A percentile compares a stretch with the other conserved stretches of the same genome.
phyloP scores from a whole-genome alignment of 768 basidiomycete genomes.

The Panus rudis region DNA sequence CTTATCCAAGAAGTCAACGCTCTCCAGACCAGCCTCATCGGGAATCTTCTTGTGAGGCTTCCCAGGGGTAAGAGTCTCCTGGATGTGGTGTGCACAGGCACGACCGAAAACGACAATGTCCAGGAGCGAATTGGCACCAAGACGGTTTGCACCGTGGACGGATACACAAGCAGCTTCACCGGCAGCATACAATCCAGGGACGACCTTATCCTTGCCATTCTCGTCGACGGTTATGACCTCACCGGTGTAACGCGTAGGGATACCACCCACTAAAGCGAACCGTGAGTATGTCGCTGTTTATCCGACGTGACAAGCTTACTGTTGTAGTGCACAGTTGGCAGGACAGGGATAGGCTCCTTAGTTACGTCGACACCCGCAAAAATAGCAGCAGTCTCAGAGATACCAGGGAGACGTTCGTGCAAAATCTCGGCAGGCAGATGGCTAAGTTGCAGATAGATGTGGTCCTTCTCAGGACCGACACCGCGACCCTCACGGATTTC shows the following conservation, averaged over 20 bases:
- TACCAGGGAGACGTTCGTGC: conserved; percentile 95
- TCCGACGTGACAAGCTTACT: conserved; percentile 46
- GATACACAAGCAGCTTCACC: conserved; percentile 99
- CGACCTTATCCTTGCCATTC: conserved; percentile 87
- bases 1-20: conserved; percentile 84
- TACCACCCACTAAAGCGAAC: conserved; percentile 81
- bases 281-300: conserved; percentile 9
- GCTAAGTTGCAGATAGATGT: conserved; percentile 93
- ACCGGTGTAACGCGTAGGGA: conserved; percentile 97
- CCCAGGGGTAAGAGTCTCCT: conserved; percentile 82
- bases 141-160: conserved; percentile 98
- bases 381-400: conserved; percentile 98
- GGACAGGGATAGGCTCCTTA: conserved; percentile 97
- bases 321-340: conserved; percentile 98
- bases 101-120: conserved; percentile 99
- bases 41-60: conserved; percentile 86
- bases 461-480: conserved; percentile 97
- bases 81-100: conserved; percentile 98
- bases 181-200: conserved; percentile 96
- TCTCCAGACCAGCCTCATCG: conserved; percentile 77
- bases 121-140: conserved; percentile 97
- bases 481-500: conserved; percentile 99
- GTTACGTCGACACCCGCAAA: conserved; percentile 99
- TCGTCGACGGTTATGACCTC: conserved; percentile 87
- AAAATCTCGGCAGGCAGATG: conserved; percentile 95